Conservation (phyloP, 768 basidiomycete genomes). For the Omphalotus guepiniiformis region DNA sequence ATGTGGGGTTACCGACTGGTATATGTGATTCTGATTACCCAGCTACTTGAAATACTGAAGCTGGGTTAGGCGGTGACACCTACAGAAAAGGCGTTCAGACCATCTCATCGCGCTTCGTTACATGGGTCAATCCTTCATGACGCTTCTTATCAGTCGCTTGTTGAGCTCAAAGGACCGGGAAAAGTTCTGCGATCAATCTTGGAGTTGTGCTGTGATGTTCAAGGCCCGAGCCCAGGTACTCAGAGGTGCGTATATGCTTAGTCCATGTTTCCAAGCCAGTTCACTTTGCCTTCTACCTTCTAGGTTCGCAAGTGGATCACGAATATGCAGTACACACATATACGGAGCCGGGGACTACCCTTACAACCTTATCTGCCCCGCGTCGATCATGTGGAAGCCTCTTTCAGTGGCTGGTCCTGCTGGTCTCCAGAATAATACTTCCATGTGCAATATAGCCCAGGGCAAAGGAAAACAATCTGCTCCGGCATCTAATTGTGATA, state of each 20-base stretch:
- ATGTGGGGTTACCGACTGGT: conserved; percentile 92
- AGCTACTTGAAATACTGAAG: background rate
- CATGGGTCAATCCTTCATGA: conserved; percentile 89
- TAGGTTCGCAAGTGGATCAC: conserved; percentile 65
- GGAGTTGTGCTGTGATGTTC: conserved; percentile 59
- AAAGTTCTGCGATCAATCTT: conserved; percentile 47
- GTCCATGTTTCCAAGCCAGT: too few relatives aligned
- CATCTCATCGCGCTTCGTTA: conserved; percentile 84
- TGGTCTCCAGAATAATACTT: background rate
- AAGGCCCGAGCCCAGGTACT: conserved; percentile 55
- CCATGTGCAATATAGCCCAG: conserved; percentile 25
- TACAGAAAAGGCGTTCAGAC: conserved; percentile 88
- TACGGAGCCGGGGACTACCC: conserved; percentile 68
- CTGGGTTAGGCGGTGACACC: conserved; percentile 67
- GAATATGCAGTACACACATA: conserved; percentile 60
- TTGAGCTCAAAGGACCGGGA: conserved; percentile 71
- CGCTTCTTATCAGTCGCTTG: conserved; percentile 75
- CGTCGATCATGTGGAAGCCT: conserved; percentile 66
- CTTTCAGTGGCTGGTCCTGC: background rate
- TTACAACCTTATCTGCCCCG: conserved; percentile 62
- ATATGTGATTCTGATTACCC: conserved; percentile 12
- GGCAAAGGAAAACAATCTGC: conserved; percentile 25
- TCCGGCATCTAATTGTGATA: conserved; percentile 5
- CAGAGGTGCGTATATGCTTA: conserved; percentile 41
- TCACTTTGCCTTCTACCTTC: background rate